Percentiles rank a stretch among this genome's conserved stretches.
Evolutionary conservation across 2,329 filamentous ascomycete species (phyloP).

Genomic region (Niveomyces coronatus): DNA sequence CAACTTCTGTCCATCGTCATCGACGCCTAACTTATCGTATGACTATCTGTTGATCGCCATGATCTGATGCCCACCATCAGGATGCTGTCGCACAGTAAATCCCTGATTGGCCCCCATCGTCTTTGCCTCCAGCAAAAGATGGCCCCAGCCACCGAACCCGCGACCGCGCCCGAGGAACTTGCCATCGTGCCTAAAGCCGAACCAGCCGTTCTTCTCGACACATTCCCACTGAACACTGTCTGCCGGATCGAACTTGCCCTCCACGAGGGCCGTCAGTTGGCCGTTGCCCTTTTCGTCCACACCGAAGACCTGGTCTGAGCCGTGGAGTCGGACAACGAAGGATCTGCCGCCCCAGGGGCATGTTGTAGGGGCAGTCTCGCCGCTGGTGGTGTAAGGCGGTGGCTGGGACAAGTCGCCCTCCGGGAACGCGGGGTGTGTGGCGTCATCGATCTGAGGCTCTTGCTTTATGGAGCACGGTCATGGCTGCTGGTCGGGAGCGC

Average conservation of each 20-base stretch:
- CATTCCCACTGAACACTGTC: not conserved
- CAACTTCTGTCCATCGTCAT: not conserved
- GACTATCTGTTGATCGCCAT: slow-evolving; percentile 1
- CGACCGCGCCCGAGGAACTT: not conserved
- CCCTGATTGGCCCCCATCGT: not conserved
- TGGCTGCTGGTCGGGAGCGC: not conserved
- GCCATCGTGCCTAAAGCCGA: slow-evolving; percentile 1
- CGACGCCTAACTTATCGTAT: not conserved
- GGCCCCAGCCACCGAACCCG: not conserved
- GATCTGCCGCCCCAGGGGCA: not conserved
- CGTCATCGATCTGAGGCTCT: not conserved
- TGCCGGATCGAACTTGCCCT: not conserved
- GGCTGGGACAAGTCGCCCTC: not conserved
- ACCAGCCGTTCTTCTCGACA: slow-evolving; percentile 1
- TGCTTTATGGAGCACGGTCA: not conserved
- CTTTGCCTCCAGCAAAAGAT: not conserved
- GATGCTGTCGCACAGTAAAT: slow-evolving; percentile 1
- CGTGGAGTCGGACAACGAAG: not conserved
- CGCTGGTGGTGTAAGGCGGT: not conserved
- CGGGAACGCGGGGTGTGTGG: not conserved
- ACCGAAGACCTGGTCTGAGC: not conserved
- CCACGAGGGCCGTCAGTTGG: not conserved
- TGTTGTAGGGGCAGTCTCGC: slow-evolving; percentile 1
- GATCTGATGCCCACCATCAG: slow-evolving; percentile 1
- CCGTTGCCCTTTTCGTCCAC: not conserved